A percentile compares a stretch with the other conserved stretches of the same genome.
phyloP scores from a whole-genome alignment of 768 basidiomycete genomes.

The Serendipita sp. region DNA sequence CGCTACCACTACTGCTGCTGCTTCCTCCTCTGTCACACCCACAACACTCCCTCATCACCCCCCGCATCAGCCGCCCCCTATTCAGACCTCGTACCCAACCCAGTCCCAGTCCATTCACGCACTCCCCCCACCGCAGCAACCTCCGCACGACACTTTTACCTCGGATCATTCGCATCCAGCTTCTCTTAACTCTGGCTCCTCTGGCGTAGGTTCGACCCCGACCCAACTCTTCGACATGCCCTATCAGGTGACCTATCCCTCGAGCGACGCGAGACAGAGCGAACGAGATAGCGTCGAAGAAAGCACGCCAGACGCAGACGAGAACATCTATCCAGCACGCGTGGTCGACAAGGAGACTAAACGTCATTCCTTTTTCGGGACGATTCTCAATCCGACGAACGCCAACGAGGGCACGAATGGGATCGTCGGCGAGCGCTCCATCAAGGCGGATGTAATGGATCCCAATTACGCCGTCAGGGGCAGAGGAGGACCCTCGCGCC shows the following conservation, averaged over 20 bases:
- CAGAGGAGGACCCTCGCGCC: neutral
- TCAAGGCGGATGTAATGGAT: neutral
- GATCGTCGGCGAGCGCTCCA: neutral
- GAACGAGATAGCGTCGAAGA: constrained; percentile 28
- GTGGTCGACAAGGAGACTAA: constrained; percentile 57
- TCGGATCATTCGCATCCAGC: constrained; percentile 1
- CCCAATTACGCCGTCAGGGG: neutral
- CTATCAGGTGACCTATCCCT: constrained; percentile 13
- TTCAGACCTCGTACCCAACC: neutral
- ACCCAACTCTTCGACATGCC: constrained; percentile 12
- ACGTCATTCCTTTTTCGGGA: constrained; percentile 66
- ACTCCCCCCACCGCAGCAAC: constrained; percentile 33
- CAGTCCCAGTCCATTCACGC: constrained; percentile 10
- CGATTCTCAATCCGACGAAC: constrained; percentile 51
- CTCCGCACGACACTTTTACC: constrained; percentile 18
- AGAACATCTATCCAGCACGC: constrained; percentile 55
- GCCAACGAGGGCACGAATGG: neutral
- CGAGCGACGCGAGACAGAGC: constrained; percentile 25
- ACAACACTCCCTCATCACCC: constrained; percentile 13
- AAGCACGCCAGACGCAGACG: constrained; percentile 37
- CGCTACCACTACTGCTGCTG: constrained; percentile 36
- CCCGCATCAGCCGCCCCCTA: constrained; percentile 19
- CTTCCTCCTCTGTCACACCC: constrained; percentile 24
- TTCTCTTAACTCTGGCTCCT: constrained; percentile 11
- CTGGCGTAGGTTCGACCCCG: constrained; percentile 13